Evolutionary conservation across 2,329 filamentous ascomycete species (phyloP), one percentile per base, ranked within the genome.

Genomic region (Cordyceps fumosorosea): DNA sequence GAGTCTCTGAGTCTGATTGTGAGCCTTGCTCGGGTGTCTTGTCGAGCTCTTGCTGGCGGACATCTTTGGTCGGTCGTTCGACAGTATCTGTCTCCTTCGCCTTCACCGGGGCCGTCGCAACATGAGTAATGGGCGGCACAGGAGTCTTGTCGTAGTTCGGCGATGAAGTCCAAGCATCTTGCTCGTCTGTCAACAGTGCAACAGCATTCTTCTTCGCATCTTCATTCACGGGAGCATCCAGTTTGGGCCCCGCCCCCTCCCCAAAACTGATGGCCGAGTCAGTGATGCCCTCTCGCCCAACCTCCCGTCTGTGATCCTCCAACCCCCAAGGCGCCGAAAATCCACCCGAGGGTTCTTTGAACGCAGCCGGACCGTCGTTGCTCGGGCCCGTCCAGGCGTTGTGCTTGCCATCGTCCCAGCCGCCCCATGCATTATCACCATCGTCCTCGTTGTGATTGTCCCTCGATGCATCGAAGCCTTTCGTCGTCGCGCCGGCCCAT

Each of bases 381-480:
- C 4, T 24, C 1, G 5, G 14, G 12, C 20, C 10, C 2, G 16
- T 11, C 58, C 58, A 61, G 8, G 40, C 16, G 22, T 22, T 42
- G 1, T 22, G 26, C 51, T 48, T 52, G 26, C 54, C 70, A n/a
- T 73, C 73, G 26, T 70, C 69, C 74, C 74, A 76, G 8, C 70
- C 71, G n/a, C 71, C 74, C 74, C 74, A 76, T 1, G 68, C 66
- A 62, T 72, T 68, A 44, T 74, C 71, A 5, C 71, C 70, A 44
- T 74, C 71, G 6, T 71, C 70, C 22, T 72, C n/a, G 3, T 8
- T 7, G 11, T 6, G 14, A 29, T 18, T 26, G 14, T 55, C 16
- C 20, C 8, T 7, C 40, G 26, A 7, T 24, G 18, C 10, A 20
- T 42, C 56, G 32, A 59, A 44, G 22, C 56, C 24, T n/a, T 26